phyloP scores from a whole-genome alignment of 2,329 filamentous ascomycete species.

The Colletotrichum zoysiae region DNA sequence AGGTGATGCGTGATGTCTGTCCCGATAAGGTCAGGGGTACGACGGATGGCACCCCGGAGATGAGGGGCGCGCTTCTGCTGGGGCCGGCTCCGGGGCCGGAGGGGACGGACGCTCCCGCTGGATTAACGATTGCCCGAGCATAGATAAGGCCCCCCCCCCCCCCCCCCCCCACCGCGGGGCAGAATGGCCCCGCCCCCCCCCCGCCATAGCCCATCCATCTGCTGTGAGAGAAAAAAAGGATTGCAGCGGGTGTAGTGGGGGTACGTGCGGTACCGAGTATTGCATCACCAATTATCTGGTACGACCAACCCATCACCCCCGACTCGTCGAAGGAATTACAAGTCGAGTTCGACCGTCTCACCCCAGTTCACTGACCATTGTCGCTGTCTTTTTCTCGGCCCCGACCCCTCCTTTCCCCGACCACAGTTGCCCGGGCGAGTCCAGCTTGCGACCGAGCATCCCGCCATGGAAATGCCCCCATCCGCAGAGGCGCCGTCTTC shows the following conservation, averaged over 20 bases:
- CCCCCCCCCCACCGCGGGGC: slow-evolving; percentile 22
- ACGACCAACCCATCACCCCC: slow-evolving; percentile 1
- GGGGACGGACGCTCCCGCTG: not conserved
- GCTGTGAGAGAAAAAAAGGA: slow-evolving; percentile 11
- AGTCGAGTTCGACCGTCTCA: not conserved
- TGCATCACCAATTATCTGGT: slow-evolving; percentile 26
- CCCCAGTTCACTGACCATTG: not conserved
- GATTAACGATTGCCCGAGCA: slow-evolving; percentile 25
- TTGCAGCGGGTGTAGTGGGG: slow-evolving; percentile 17
- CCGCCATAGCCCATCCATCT: not conserved
- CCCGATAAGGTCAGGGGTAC: not conserved
- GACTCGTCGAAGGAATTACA: not conserved
- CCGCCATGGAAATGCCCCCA: slow-evolving; percentile 27
- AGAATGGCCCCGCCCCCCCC: not conserved
- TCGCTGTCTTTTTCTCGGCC: not conserved
- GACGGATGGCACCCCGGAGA: not conserved
- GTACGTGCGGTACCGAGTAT: not conserved
- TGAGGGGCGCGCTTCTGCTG: not conserved
- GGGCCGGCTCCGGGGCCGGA: not conserved
- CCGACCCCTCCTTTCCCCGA: not conserved
- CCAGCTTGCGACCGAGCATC: not conserved
- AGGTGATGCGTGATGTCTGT: not conserved
- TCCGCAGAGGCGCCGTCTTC: slow-evolving; percentile 26
- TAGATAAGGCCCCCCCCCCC: not conserved
- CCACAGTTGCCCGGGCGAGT: not conserved